Evolutionary conservation across 306 rosid genomes (phyloP), one percentile per base, ranked within the genome.

Genomic region (Castanea sativa): DNA sequence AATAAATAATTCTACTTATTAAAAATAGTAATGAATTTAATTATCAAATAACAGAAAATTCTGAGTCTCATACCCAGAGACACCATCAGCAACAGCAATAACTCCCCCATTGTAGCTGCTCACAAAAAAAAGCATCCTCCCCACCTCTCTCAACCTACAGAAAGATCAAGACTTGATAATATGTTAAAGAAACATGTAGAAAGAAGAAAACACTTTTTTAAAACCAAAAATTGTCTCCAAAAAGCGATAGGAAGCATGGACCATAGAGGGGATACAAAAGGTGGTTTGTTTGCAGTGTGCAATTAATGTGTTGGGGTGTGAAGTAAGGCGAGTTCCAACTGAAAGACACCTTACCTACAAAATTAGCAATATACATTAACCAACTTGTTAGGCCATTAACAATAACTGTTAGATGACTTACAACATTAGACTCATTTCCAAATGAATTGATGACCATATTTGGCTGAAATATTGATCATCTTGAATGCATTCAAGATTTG

Each of bases 71-170:
- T 92, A 95, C 99, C 94, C 97, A 69, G 98, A 95, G 70, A 95
- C 99, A 41, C 99, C 98, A 89, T 92, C 97, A 80, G 99, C 99
- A 76, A 95, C 92, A 76, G 94, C 88, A 88, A 92, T 85, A 81
- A 93, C 91, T 85, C 97, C 97, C 6, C 96, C 94, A 74, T 83
- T 77, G 77, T 90, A 84, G 87, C 78, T 67, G 87, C 91, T 92
- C 55, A 91, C 94, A 56, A 92, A 84, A 84, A 29, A 85, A 89
- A 83, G 98, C 99, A 89, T 95, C 99, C 87, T 95, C 99, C 78
- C 98, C 99, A 25, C 99, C 97, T 80, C 81, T 93, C 59, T 81
- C 93, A 81, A 87, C 89, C 97, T 92, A 83, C 64, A 77, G 57
- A 76, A 84, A 78, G 56, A 81, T 81, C 85, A 74, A 38, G 63